Percentiles rank a stretch among this genome's conserved stretches.
These are phyloP conservation scores for Kwoniella dejecticola DNA, from an alignment of 768 basidiomycete species.

Conservation along the genomic window DNA sequence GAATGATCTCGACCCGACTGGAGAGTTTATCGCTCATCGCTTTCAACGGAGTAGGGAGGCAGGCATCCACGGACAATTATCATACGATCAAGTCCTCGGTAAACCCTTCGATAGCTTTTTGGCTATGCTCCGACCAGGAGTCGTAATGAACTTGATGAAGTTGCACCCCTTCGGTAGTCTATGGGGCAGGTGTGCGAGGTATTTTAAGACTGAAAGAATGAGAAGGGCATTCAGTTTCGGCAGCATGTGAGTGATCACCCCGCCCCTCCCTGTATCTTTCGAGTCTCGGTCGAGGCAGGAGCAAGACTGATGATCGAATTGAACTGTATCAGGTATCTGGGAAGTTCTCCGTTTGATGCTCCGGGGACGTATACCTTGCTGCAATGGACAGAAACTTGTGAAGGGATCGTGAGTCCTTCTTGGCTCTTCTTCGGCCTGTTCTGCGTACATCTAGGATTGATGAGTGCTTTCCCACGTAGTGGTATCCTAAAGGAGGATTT, in stretches of 20 bases:
- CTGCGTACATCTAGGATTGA: slow-evolving; percentile 31
- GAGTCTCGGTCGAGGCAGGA: no score
- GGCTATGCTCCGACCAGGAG: slow-evolving; percentile 54
- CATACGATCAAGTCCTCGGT: slow-evolving; percentile 56
- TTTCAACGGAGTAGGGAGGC: slow-evolving; percentile 40
- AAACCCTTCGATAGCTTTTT: slow-evolving; percentile 55
- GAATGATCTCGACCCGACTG: no score
- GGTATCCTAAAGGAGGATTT: slow-evolving; percentile 53
- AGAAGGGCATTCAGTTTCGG: slow-evolving; percentile 58
- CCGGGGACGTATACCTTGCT: slow-evolving; percentile 58
- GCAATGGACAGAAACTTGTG: slow-evolving; percentile 58
- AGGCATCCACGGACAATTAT: slow-evolving; percentile 54
- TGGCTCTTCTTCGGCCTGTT: neutral
- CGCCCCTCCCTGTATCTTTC: no score
- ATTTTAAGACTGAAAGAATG: slow-evolving; percentile 56
- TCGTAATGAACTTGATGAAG: slow-evolving; percentile 51
- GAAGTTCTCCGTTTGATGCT: slow-evolving; percentile 58
- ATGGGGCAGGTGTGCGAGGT: slow-evolving; percentile 46
- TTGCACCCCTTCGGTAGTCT: slow-evolving; percentile 55
- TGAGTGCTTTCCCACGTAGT: slow-evolving; percentile 21
- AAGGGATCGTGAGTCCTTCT: slow-evolving; percentile 53
- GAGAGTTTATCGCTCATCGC: neutral
- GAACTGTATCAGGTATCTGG: slow-evolving; percentile 41
- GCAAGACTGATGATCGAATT: neutral
- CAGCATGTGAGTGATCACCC: slow-evolving; percentile 53